Conservation (phyloP, 129 eudicot species). For the Ambrosia artemisiifolia region DNA sequence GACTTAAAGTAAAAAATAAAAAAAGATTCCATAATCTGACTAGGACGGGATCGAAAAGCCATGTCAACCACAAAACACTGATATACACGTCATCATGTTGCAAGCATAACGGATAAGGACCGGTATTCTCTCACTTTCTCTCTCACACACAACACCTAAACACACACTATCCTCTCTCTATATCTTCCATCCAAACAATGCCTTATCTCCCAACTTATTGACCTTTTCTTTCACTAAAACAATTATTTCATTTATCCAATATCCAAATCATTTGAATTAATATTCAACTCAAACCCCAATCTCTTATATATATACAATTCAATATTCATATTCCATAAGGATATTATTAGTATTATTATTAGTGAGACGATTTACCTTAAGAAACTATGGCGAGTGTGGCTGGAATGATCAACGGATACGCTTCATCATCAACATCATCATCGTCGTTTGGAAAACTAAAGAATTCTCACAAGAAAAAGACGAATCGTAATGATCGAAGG, state of each 20-base stretch:
- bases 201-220: conserved; percentile 12
- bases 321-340: background rate
- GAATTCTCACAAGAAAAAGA: conserved; percentile 28
- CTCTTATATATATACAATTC: conserved; percentile 7
- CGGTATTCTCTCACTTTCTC: background rate
- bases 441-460: conserved; percentile 25
- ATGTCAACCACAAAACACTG: conserved; percentile 15
- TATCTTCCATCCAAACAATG: conserved; percentile 15
- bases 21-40: conserved; percentile 20
- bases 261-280: background rate
- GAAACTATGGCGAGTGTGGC: conserved; percentile 40
- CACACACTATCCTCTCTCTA: conserved; percentile 7
- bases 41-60: conserved; percentile 22
- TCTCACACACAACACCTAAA: conserved; percentile 27
- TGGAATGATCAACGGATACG: conserved; percentile 33
- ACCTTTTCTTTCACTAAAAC: conserved; percentile 15
- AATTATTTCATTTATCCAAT: conserved; percentile 13
- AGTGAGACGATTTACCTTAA: too few relatives aligned
- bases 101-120: conserved; percentile 37
- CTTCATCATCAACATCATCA: conserved; percentile 24
- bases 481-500: conserved; percentile 7
- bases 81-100: conserved; percentile 28
- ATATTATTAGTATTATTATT: too few relatives aligned
- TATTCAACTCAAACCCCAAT: conserved; percentile 11
- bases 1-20: background rate